phyloP scores from a whole-genome alignment of 1,284 basidiomycete species.

The Pseudozyma hubeiensis region DNA sequence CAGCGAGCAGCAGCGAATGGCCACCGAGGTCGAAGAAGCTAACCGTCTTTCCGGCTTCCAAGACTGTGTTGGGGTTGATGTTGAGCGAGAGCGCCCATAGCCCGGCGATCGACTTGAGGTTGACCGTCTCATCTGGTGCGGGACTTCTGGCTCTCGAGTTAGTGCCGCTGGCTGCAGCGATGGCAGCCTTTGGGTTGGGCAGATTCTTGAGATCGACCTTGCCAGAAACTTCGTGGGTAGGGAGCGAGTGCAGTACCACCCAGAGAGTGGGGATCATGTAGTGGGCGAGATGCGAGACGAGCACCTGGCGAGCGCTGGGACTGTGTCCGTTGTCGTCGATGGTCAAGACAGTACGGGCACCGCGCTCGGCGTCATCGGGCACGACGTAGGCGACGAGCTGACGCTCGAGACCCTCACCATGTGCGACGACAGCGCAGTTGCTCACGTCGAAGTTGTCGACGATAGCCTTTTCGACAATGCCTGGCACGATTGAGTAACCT shows the following conservation, averaged over 20 bases:
- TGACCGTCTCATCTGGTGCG: conserved; percentile 51
- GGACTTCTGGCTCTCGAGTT: conserved; percentile 42
- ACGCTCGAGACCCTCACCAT: conserved; percentile 65
- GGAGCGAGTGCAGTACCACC: conserved; percentile 62
- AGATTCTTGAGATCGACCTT: conserved; percentile 66
- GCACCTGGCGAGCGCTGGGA: conserved; percentile 54
- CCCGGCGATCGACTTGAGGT: conserved; percentile 55
- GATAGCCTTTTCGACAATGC: conserved; percentile 64
- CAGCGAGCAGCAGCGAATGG: conserved; percentile 64
- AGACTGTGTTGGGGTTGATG: conserved; percentile 51
- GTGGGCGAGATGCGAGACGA: conserved; percentile 58
- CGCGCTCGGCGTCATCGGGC: conserved; percentile 47
- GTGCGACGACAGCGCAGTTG: conserved; percentile 62
- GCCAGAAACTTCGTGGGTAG: conserved; percentile 66
- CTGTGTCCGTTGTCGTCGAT: conserved; percentile 65
- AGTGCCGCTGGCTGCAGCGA: conserved; percentile 48
- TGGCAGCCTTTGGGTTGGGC: conserved; percentile 53
- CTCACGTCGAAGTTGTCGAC: conserved; percentile 61
- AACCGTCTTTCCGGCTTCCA: conserved; percentile 44
- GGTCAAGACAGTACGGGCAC: conserved; percentile 36
- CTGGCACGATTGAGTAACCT: conserved; percentile 66
- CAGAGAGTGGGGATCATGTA: conserved; percentile 68
- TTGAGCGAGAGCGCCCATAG: conserved; percentile 66
- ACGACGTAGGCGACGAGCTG: conserved; percentile 66
- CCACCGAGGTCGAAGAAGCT: conserved; percentile 68